Evolutionary conservation across 345 rosid species (phyloP).

Genomic region (Viola odorata): DNA sequence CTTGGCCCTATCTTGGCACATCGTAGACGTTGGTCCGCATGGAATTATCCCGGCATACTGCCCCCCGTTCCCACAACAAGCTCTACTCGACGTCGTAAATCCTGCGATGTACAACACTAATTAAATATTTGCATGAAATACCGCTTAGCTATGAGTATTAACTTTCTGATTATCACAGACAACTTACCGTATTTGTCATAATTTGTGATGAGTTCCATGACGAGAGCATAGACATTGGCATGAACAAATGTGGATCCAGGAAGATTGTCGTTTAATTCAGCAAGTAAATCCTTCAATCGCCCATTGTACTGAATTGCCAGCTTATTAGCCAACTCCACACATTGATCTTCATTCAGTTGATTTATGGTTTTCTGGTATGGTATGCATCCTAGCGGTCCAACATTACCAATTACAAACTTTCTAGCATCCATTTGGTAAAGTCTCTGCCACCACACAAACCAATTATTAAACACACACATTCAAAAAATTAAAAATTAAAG

Average conservation of each 20-base stretch:
- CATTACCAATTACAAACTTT: constrained; percentile 82
- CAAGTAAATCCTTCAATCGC: constrained; percentile 51
- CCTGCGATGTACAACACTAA: constrained; percentile 26
- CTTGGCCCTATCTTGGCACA: constrained; percentile 57
- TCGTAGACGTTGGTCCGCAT: constrained; percentile 71
- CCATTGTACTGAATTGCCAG: constrained; percentile 66
- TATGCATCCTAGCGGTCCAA: constrained; percentile 93
- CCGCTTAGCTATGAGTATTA: no score
- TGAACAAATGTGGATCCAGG: constrained; percentile 63
- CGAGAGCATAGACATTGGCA: constrained; percentile 78
- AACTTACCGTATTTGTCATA: constrained; percentile 70
- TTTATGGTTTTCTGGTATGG: constrained; percentile 81
- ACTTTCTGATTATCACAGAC: no score
- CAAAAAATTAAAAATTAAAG: no score
- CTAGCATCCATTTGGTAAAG: constrained; percentile 71
- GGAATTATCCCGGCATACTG: constrained; percentile 84
- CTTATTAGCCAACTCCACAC: constrained; percentile 70
- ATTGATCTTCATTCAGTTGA: constrained; percentile 51
- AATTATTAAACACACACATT: background rate
- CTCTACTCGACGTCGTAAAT: constrained; percentile 58
- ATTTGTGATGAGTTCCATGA: constrained; percentile 83
- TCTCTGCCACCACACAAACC: constrained; percentile 45
- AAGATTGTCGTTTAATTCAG: constrained; percentile 50
- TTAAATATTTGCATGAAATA: background rate
- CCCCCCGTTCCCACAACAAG: constrained; percentile 82